Base-by-base conservation (phyloP, 1,139 yeast genomes). In the Lodderomyces elongisporus region DNA sequence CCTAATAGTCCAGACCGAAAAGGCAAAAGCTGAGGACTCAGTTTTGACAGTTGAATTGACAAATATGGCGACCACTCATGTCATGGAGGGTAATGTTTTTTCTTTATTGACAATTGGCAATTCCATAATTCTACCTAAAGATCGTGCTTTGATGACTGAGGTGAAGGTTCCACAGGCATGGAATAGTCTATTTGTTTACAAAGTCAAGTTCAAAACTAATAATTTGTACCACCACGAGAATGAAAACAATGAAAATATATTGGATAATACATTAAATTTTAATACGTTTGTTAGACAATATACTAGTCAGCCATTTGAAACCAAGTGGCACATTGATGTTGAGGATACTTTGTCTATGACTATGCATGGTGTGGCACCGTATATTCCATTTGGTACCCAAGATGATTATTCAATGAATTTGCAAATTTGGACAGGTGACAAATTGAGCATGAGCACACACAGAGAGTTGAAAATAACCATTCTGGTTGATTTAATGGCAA, bases 291-390 rank as follows among this genome's bases (percentile, higher is more conserved):
- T 84, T 3, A 68, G 87, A 35, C 95, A 87, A 54, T 71, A 74
- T 59, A 62, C 77, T 3, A 62, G 66, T n/a, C 78, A 76, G 27
- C 85, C 85, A 3, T 70, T 62, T 45, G 96, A 88, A 52, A 71
- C 85, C 0, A 87, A 85, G 54, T 85, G 91, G 85, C 82, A 78
- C 46, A 55, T 79, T 5, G 66, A 77, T 34, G 46, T 75, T 2
- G 46, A 54, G 28, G 27, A 31, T 8, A 44, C 24, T 44, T 54
- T 26, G 45, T 69, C 25, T 56, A 62, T 45, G 50, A 62, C 69
- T 12, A 63, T 79, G 50, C 93, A 85, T 51, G 85, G 85, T n/a
- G 69, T 79, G 18, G 80, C 94, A 0, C 96, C 96, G 1, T 88
- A 67, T 51, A 73, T 84, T 7, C 91, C 94, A 3, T 71, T 71